Evolutionary conservation across 2,329 filamentous ascomycete genomes (phyloP).

Genomic region (Aspergillus brasiliensis): DNA sequence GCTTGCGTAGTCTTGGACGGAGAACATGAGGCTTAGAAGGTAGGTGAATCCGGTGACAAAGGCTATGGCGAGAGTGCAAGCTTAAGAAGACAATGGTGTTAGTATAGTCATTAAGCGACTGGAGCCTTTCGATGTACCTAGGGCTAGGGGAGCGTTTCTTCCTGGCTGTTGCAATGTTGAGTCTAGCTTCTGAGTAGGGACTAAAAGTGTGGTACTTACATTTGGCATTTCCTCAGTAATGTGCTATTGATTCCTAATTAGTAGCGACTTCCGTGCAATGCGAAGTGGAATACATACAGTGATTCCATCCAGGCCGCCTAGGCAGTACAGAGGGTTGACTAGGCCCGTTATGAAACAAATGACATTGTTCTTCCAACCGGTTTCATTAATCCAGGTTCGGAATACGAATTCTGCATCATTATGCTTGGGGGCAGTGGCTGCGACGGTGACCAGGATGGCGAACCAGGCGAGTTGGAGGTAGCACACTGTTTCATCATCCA

Average conservation of each 20-base stretch:
- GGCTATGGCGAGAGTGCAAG: conserved; percentile 53
- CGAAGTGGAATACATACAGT: conserved; percentile 26
- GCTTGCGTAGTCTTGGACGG: conserved; percentile 50
- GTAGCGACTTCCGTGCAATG: not conserved
- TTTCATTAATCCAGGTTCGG: conserved; percentile 55
- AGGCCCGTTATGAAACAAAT: conserved; percentile 56
- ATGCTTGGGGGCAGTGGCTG: conserved; percentile 50
- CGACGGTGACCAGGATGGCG: conserved; percentile 52
- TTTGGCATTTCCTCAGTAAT: conserved; percentile 57
- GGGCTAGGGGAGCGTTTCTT: conserved; percentile 34
- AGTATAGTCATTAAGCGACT: not conserved
- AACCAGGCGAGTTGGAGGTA: conserved; percentile 54
- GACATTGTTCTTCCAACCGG: conserved; percentile 54
- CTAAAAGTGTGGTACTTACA: conserved; percentile 34
- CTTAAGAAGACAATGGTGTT: conserved; percentile 22
- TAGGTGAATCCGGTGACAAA: conserved; percentile 55
- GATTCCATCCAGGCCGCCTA: conserved; percentile 53
- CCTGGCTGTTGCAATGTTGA: conserved; percentile 26
- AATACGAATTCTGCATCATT: conserved; percentile 55
- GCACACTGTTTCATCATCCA: conserved; percentile 30
- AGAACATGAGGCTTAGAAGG: conserved; percentile 56
- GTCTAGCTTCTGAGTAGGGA: not conserved
- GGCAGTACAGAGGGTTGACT: conserved; percentile 52
- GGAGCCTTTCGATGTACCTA: conserved; percentile 20
- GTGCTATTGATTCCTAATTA: conserved; percentile 34